Evolutionary conservation across 495 filamentous ascomycete genomes (phyloP).

Genomic region (Ramalina peruviana): DNA sequence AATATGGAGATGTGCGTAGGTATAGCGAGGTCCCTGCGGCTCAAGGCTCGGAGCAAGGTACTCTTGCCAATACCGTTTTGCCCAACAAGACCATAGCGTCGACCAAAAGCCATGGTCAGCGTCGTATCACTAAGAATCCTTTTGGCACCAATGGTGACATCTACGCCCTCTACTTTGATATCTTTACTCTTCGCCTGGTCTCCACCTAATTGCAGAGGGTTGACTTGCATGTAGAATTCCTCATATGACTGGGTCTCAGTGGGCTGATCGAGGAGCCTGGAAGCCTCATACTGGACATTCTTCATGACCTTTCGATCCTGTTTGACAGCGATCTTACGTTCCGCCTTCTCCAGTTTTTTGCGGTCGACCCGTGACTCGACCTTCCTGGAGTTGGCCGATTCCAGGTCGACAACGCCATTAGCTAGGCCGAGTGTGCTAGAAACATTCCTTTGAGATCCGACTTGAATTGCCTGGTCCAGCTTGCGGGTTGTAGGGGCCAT

Average conservation of each 20-base stretch:
- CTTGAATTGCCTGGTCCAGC: slow-evolving; percentile 90
- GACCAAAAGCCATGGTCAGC: slow-evolving; percentile 81
- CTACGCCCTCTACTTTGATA: slow-evolving; percentile 92
- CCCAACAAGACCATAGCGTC: slow-evolving; percentile 92
- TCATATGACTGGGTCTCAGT: slow-evolving; percentile 88
- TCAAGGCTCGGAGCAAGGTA: slow-evolving; percentile 81
- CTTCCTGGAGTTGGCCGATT: slow-evolving; percentile 81
- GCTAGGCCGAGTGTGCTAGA: slow-evolving; percentile 87
- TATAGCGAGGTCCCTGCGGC: slow-evolving; percentile 84
- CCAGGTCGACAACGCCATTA: slow-evolving; percentile 73
- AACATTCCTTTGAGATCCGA: slow-evolving; percentile 84
- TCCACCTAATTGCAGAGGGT: slow-evolving; percentile 80
- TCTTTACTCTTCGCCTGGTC: slow-evolving; percentile 88
- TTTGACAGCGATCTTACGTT: slow-evolving; percentile 94
- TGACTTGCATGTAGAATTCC: slow-evolving; percentile 99
- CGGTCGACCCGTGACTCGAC: slow-evolving; percentile 93
- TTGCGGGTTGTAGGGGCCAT: slow-evolving; percentile 63
- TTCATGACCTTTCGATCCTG: slow-evolving; percentile 98
- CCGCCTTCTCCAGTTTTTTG: slow-evolving; percentile 99
- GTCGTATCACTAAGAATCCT: slow-evolving; percentile 84
- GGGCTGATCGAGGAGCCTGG: slow-evolving; percentile 68
- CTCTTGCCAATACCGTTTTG: slow-evolving; percentile 99
- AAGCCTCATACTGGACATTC: slow-evolving; percentile 94
- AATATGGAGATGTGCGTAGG: slow-evolving; percentile 97
- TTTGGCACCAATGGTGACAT: slow-evolving; percentile 79